These are phyloP conservation scores for Francoa sonchifolia DNA, from an alignment of 441 rosid species.

Conservation along the genomic window DNA sequence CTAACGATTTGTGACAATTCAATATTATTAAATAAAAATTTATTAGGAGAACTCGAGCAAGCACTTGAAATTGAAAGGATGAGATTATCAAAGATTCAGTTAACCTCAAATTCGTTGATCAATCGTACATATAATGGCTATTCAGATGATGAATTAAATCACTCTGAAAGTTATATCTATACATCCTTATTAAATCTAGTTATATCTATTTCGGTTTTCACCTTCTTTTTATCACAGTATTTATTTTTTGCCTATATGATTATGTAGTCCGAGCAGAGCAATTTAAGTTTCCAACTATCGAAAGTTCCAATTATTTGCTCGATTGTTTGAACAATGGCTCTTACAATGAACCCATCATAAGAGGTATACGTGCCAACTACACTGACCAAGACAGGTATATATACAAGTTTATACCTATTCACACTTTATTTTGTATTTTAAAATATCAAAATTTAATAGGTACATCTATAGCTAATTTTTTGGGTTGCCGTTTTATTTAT, in stretches of 20 bases:
- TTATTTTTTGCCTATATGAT: neutral
- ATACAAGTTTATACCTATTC: no score
- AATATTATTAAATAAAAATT: slow-evolving; percentile 35
- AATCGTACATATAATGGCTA: slow-evolving; percentile 19
- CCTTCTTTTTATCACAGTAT: neutral
- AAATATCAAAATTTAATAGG: no score
- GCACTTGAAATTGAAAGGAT: slow-evolving; percentile 31
- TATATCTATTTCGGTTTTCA: neutral
- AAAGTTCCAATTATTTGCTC: slow-evolving; percentile 23
- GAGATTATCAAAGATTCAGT: slow-evolving; percentile 25
- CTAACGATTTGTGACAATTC: slow-evolving; percentile 35
- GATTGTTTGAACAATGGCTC: slow-evolving; percentile 26
- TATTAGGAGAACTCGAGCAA: slow-evolving; percentile 34
- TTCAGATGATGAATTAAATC: slow-evolving; percentile 24
- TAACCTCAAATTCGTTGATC: slow-evolving; percentile 20
- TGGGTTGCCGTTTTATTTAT: no score
- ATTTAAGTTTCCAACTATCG: slow-evolving; percentile 23
- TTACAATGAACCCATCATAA: slow-evolving; percentile 14
- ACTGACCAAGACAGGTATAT: slow-evolving; percentile 33
- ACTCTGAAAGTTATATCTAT: slow-evolving; percentile 34
- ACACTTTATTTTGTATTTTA: no score
- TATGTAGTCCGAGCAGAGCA: slow-evolving; percentile 16
- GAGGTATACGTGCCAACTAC: slow-evolving; percentile 18
- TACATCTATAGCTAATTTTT: no score
- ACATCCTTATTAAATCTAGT: neutral